These are phyloP conservation scores for Geotrichum citri-aurantii DNA, from an alignment of 1,139 yeast species.

Conservation along the genomic window DNA sequence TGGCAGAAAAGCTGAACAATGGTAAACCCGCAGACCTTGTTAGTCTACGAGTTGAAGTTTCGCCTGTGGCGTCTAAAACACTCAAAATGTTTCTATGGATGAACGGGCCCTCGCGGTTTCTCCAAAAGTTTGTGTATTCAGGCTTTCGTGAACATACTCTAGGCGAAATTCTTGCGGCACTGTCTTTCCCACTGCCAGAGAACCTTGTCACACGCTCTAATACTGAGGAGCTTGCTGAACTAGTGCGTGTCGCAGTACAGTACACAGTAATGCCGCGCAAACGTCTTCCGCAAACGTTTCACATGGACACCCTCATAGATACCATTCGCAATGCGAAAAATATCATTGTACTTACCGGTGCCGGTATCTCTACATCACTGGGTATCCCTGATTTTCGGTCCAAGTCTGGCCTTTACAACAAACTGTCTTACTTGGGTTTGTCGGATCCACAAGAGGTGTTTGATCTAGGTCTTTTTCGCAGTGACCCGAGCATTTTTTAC, in stretches of 20 bases:
- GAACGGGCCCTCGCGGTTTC: conserved; percentile 55
- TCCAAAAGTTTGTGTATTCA: conserved; percentile 56
- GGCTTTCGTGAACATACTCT: conserved; percentile 47
- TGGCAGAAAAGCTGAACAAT: conserved; percentile 26
- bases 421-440: conserved; percentile 63
- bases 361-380: conserved; percentile 87
- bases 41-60: conserved; percentile 25
- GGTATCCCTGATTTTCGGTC: conserved; percentile 97
- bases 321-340: conserved; percentile 52
- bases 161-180: conserved; percentile 37
- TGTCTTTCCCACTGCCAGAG: conserved; percentile 35
- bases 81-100: conserved; percentile 56
- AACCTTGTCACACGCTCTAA: conserved; percentile 21
- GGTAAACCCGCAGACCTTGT: conserved; percentile 13
- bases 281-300: conserved; percentile 34
- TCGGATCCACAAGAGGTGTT: conserved; percentile 94
- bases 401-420: conserved; percentile 70
- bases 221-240: conserved; percentile 12
- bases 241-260: conserved; percentile 28
- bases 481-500: conserved; percentile 80
- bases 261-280: conserved; percentile 30
- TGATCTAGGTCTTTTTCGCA: conserved; percentile 63
- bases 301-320: conserved; percentile 55
- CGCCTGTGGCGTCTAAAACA: conserved; percentile 41
- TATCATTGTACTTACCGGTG: conserved; percentile 83